A percentile compares a stretch with the other conserved stretches of the same genome.
Evolutionary conservation across 1,139 yeast genomes (phyloP).

Genomic region (Geotrichum candidum): DNA sequence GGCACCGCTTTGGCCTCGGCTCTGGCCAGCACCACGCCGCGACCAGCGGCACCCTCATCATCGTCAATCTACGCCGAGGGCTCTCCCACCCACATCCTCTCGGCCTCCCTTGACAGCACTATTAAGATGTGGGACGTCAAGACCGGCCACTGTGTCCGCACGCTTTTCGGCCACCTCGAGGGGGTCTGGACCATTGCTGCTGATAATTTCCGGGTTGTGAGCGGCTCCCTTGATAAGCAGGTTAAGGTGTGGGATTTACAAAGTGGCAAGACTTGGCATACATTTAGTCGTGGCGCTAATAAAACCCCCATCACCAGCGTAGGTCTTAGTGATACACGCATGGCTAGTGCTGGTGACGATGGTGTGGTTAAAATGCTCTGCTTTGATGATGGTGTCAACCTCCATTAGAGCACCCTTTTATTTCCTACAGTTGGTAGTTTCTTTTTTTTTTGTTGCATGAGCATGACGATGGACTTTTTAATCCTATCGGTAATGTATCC

Average conservation of each 20-base stretch:
- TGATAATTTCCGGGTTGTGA: conserved; percentile 86
- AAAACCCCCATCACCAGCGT: conserved; percentile 77
- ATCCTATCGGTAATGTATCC: not conserved
- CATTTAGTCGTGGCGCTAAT: conserved; percentile 59
- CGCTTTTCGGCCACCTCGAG: conserved; percentile 95
- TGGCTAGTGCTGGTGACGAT: conserved; percentile 84
- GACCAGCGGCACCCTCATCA: not conserved
- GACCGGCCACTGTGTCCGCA: conserved; percentile 81
- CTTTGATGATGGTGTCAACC: conserved; percentile 42
- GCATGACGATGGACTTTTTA: not conserved
- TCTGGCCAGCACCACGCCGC: not conserved
- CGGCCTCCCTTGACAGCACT: conserved; percentile 89
- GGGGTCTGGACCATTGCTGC: conserved; percentile 97
- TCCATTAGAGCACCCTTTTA: not conserved
- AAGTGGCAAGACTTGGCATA: conserved; percentile 87
- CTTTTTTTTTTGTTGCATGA: not conserved
- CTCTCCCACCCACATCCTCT: conserved; percentile 70
- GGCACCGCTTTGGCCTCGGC: not conserved
- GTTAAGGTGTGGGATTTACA: conserved; percentile 96
- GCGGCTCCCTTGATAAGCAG: conserved; percentile 88
- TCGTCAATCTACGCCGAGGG: not conserved
- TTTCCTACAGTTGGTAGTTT: not conserved
- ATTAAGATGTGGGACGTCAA: conserved; percentile 88
- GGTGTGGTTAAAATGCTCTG: conserved; percentile 80
- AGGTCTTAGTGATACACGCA: conserved; percentile 79